Evolutionary conservation across 768 basidiomycete species (phyloP), one percentile per base, ranked within the genome.

Genomic region (Lyophyllum semitale): DNA sequence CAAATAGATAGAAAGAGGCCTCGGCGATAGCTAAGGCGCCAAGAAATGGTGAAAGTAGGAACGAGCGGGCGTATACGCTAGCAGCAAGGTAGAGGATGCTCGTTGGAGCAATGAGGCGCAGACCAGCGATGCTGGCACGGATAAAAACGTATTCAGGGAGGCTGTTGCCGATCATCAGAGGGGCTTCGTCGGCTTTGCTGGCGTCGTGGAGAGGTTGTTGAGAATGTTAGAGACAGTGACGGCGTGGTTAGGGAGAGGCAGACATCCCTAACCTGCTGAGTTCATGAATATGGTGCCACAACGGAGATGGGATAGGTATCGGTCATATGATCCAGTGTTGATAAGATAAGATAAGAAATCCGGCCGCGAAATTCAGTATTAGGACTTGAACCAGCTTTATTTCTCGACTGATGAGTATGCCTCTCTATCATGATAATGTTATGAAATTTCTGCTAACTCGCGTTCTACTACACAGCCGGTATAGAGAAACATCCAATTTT

Each of bases 141-240:
- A 88, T 85, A 61, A 81, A 77, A 54, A 84, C 55, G 63, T 82
- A 84, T 69, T 86, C 84, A 2, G 72, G 69, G 33, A 74, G 50
- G 40, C 67, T 75, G 58, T 73, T 74, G n/a, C 79, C 78, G 45
- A 83, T 71, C 81, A 83, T 83, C 23, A 25, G 48, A 38, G 13
- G 26, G 23, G 15, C 12, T 37, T n/a, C 8, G 45, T 27, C 45
- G 17, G 7, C 45, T 8, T 27, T 13, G 45, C 12, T 18, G n/a
- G 17, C 27, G 45, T 30, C 29, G 18, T 23, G 5, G 43, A 44
- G 43, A 26, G 43, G 43, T 5, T 11, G 5, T 30, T 30, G 29
- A 30, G 8, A 44, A 44, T 17, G 38, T 40, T 40, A 40, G 38
- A 17, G 15, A 25, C 17, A 17, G 30, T 18, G 18, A 37, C 32